These are phyloP conservation scores for Dipodascus albidus DNA, from an alignment of 805 yeast species.

Conservation along the genomic window DNA sequence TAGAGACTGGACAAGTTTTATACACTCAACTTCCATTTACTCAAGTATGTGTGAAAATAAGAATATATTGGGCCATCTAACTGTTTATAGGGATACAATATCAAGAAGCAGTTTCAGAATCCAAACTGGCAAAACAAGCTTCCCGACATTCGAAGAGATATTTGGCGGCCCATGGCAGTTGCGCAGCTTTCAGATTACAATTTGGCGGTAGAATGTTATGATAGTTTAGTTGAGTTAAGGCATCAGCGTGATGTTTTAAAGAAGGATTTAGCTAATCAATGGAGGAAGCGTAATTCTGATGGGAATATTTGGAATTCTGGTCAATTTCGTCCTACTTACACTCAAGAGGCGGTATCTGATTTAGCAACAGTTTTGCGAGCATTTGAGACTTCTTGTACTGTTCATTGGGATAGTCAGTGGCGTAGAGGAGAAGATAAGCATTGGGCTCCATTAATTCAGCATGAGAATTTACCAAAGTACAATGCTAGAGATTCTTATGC, in stretches of 20 bases:
- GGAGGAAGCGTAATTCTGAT: constrained; percentile 61
- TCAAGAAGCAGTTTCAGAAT: constrained; percentile 58
- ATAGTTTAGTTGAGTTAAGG: constrained; percentile 63
- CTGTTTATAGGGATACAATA: constrained; percentile 26
- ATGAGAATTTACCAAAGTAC: constrained; percentile 13
- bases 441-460: constrained; percentile 45
- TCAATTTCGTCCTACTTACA: constrained; percentile 79
- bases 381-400: constrained; percentile 26
- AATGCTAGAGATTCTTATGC: constrained; percentile 17
- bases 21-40: constrained; percentile 73
- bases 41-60: constrained; percentile 7
- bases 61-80: background rate
- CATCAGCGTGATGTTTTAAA: constrained; percentile 56
- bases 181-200: constrained; percentile 53
- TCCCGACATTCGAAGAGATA: constrained; percentile 71
- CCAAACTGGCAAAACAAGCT: constrained; percentile 85
- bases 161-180: constrained; percentile 87
- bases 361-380: constrained; percentile 58
- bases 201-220: constrained; percentile 59
- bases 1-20: constrained; percentile 80
- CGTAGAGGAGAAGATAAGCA: constrained; percentile 68
- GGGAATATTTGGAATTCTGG: constrained; percentile 82
- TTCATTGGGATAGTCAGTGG: constrained; percentile 81
- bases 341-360: constrained; percentile 89
- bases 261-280: constrained; percentile 43